Conservation (phyloP, 768 basidiomycete species). For the Trametes punicea region DNA sequence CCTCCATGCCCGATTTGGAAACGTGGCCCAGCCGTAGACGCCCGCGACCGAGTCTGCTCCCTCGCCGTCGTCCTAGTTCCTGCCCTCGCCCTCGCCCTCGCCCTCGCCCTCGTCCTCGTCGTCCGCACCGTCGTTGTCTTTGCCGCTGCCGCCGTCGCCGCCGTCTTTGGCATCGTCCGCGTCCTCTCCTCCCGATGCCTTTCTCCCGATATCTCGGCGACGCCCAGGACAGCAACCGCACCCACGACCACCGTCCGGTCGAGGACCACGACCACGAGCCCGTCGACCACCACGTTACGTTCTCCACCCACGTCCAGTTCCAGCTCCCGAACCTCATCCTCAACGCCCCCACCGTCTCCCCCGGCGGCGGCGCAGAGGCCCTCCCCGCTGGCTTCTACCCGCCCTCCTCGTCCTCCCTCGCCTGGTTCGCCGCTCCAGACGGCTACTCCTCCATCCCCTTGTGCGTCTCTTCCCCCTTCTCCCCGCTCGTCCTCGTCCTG, state of each 20-base stretch:
- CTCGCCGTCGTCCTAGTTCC: neutral
- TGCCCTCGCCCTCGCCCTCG: neutral
- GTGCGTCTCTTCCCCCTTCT: conserved; percentile 11
- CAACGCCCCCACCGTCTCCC: conserved; percentile 58
- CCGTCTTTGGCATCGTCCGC: neutral
- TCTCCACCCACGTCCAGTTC: conserved; percentile 40
- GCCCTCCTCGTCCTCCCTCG: conserved; percentile 26
- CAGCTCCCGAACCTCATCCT: conserved; percentile 68
- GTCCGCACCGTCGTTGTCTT: neutral
- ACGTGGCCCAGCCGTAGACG: neutral
- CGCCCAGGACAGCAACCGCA: conserved; percentile 5
- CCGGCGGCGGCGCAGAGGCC: conserved; percentile 73
- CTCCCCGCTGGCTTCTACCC: conserved; percentile 44
- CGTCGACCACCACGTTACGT: conserved; percentile 22
- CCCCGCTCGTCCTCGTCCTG: neutral
- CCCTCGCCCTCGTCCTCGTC: neutral
- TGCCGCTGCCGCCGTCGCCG: neutral
- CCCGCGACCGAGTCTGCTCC: too few relatives aligned
- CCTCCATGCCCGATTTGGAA: neutral
- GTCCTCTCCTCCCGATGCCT: conserved; percentile 22
- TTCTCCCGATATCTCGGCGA: conserved; percentile 27
- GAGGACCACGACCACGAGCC: conserved; percentile 11
- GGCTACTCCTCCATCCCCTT: conserved; percentile 8
- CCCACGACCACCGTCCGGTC: neutral
- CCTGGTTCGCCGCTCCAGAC: conserved; percentile 46